Conservation (phyloP, 1,284 basidiomycete genomes). For the Abortiporus biennis region DNA sequence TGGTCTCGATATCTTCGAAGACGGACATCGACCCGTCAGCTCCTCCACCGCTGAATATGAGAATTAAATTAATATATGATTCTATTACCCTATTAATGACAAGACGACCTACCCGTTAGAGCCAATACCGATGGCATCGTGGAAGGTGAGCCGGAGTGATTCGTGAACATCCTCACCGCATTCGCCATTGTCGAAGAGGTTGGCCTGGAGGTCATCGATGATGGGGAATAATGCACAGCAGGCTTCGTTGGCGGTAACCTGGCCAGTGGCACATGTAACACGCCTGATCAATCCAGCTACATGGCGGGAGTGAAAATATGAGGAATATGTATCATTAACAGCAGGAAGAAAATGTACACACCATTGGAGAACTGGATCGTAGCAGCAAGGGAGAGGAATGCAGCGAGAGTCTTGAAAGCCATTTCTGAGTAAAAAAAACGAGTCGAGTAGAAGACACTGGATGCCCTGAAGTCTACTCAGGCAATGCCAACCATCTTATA, state of each 20-base stretch:
- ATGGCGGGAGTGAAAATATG: too few species aligned
- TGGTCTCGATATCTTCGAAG: too few species aligned
- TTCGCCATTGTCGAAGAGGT: constrained; percentile 5
- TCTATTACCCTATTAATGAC: neutral
- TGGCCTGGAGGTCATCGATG: constrained; percentile 5
- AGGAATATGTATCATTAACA: too few species aligned
- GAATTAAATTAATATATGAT: neutral
- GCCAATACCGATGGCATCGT: constrained; percentile 5
- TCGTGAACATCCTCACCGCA: constrained; percentile 5
- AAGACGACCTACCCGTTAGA: constrained; percentile 1
- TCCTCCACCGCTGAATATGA: constrained; percentile 1
- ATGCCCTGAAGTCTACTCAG: too few species aligned
- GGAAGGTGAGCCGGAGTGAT: constrained; percentile 7
- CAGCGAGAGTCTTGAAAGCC: constrained; percentile 7
- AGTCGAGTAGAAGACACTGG: too few species aligned
- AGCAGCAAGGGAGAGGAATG: constrained; percentile 1
- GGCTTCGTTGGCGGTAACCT: constrained; percentile 24
- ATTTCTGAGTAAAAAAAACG: too few species aligned
- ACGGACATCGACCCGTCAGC: constrained; percentile 7
- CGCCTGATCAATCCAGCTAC: constrained; percentile 7
- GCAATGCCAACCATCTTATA: too few species aligned
- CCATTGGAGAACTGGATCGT: constrained; percentile 1
- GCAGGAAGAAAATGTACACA: neutral
- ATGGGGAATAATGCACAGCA: constrained; percentile 6
- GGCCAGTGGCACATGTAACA: constrained; percentile 9